phyloP scores from a whole-genome alignment of 768 basidiomycete genomes.

The Lepiota brunneoincarnata region DNA sequence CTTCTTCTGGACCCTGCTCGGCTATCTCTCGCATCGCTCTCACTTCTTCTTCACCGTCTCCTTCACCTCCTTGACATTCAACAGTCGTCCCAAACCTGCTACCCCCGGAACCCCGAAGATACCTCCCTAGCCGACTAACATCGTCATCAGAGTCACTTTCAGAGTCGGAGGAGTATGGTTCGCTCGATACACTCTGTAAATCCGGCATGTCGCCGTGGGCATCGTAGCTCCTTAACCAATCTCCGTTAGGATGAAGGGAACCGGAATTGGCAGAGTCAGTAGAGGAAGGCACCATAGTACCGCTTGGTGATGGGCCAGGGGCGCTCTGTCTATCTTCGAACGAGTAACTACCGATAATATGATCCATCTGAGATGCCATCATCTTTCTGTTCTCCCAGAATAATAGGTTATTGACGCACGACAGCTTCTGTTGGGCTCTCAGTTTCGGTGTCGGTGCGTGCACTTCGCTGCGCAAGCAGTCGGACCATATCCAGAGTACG shows the following conservation, averaged over 20 bases:
- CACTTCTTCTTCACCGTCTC: neutral
- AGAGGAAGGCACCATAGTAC: too few species aligned
- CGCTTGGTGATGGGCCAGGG: too few species aligned
- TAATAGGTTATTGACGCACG: neutral
- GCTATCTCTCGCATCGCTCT: neutral
- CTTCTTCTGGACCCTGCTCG: slow-evolving; percentile 1
- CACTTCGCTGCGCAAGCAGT: neutral
- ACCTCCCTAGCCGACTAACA: slow-evolving; percentile 9
- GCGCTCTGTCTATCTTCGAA: too few species aligned
- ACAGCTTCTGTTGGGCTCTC: neutral
- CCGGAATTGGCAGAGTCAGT: too few species aligned
- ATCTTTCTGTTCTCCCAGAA: too few species aligned
- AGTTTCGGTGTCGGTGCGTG: neutral
- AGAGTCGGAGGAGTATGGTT: slow-evolving; percentile 24
- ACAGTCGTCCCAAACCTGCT: slow-evolving; percentile 14
- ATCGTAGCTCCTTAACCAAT: slow-evolving; percentile 12
- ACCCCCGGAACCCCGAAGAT: slow-evolving; percentile 3
- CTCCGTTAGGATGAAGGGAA: too few species aligned
- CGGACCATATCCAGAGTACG: slow-evolving; percentile 7
- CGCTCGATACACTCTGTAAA: slow-evolving; percentile 33
- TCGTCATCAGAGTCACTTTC: slow-evolving; percentile 22
- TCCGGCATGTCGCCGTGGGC: slow-evolving; percentile 33
- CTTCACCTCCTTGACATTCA: slow-evolving; percentile 7
- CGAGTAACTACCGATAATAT: too few species aligned
- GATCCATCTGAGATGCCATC: too few species aligned